phyloP scores from a whole-genome alignment of 768 basidiomycete species.

The Rhodocollybia butyracea region DNA sequence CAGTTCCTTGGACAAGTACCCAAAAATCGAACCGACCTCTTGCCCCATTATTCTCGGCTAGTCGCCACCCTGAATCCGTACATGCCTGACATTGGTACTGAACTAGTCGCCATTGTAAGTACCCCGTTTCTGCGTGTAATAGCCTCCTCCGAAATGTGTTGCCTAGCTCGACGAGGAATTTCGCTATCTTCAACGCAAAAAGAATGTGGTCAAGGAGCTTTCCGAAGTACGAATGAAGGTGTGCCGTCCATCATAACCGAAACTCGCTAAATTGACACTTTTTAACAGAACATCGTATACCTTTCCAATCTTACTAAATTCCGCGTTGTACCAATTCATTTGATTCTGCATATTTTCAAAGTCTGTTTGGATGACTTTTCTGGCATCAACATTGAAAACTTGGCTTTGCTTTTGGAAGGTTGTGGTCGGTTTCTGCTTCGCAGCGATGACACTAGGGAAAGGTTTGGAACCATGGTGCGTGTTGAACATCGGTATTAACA shows the following conservation, averaged over 20 bases:
- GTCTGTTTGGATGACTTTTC: conserved; percentile 95
- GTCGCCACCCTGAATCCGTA: conserved; percentile 87
- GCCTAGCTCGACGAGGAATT: conserved; percentile 93
- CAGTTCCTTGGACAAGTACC: conserved; percentile 83
- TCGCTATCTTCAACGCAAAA: conserved; percentile 91
- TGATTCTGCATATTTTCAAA: conserved; percentile 95
- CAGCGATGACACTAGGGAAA: conserved; percentile 81
- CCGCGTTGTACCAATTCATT: conserved; percentile 81
- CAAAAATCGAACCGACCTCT: conserved; percentile 83
- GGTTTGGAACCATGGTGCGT: conserved; percentile 84
- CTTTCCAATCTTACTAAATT: conserved; percentile 96
- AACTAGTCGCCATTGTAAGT: conserved; percentile 77
- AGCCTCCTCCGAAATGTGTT: conserved; percentile 8
- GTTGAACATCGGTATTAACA: background rate
- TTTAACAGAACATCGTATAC: conserved; percentile 76
- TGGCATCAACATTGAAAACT: conserved; percentile 89
- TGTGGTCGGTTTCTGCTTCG: conserved; percentile 91
- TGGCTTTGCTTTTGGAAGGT: conserved; percentile 86
- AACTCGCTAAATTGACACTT: background rate
- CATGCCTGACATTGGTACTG: conserved; percentile 90
- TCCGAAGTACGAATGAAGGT: conserved; percentile 85
- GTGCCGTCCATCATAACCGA: conserved; percentile 8
- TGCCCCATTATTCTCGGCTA: conserved; percentile 91
- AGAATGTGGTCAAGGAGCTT: conserved; percentile 88
- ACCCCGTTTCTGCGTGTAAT: background rate